A percentile compares a stretch with the other conserved stretches of the same genome.
Evolutionary conservation across 805 yeast genomes (phyloP).

Genomic region (Zygotorulaspora sp.): DNA sequence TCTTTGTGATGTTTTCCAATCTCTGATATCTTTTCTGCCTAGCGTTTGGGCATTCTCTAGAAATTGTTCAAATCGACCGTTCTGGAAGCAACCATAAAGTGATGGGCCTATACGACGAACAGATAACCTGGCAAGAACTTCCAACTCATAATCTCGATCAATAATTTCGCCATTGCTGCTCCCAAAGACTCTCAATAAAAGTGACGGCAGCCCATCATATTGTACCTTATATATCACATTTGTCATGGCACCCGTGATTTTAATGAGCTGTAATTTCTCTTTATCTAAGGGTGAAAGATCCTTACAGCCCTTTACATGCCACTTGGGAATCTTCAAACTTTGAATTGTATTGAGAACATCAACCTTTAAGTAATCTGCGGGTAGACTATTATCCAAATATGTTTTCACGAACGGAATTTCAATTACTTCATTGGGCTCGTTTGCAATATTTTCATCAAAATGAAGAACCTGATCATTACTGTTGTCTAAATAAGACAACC

Average conservation of each 20-base stretch:
- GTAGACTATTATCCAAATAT: slow-evolving; percentile 68
- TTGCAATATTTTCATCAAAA: slow-evolving; percentile 1
- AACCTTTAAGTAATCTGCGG: slow-evolving; percentile 77
- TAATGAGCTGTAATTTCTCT: slow-evolving; percentile 46
- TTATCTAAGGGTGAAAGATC: slow-evolving; percentile 32
- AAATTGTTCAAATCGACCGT: slow-evolving; percentile 93
- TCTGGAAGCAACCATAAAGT: slow-evolving; percentile 80
- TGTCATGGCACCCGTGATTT: slow-evolving; percentile 91
- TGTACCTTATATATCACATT: slow-evolving; percentile 80
- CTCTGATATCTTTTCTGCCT: slow-evolving; percentile 66
- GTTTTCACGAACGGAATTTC: slow-evolving; percentile 51
- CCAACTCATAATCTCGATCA: slow-evolving; percentile 78
- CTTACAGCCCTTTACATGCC: slow-evolving; percentile 53
- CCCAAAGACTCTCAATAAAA: slow-evolving; percentile 82
- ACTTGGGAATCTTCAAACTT: slow-evolving; percentile 63
- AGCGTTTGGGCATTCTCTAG: slow-evolving; percentile 77
- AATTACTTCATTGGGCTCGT: slow-evolving; percentile 17
- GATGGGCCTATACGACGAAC: slow-evolving; percentile 81
- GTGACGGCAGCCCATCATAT: slow-evolving; percentile 54
- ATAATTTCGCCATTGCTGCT: slow-evolving; percentile 80
- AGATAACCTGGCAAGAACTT: slow-evolving; percentile 67
- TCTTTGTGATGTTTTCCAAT: slow-evolving; percentile 69
- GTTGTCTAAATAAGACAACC: slow-evolving; percentile 8
- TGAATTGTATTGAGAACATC: slow-evolving; percentile 67
- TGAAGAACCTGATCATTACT: slow-evolving; percentile 1